Conservation (phyloP, 75 land plant genomes). For the Azolla pinnata region DNA sequence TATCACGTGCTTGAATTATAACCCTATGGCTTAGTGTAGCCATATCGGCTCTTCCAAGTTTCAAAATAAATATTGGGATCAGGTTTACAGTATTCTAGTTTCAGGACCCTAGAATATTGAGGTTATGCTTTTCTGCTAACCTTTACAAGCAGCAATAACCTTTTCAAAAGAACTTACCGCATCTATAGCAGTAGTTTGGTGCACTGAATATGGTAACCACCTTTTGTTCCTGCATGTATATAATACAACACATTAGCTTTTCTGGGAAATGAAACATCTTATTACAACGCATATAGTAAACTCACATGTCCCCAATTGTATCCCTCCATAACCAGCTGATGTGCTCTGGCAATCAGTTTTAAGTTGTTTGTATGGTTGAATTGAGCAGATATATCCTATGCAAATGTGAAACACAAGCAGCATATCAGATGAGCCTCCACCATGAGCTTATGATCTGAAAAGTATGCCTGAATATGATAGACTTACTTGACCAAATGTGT, state of each 20-base stretch:
- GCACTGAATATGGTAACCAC: slow-evolving; percentile 96
- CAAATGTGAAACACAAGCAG: neutral
- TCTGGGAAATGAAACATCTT: neutral
- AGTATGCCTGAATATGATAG: neutral
- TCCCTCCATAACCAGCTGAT: slow-evolving; percentile 93
- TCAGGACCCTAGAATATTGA: too few relatives aligned
- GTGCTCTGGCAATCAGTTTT: slow-evolving; percentile 88
- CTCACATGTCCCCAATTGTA: slow-evolving; percentile 96
- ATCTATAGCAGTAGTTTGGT: slow-evolving; percentile 90
- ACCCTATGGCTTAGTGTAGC: too few relatives aligned
- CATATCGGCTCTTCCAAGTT: too few relatives aligned
- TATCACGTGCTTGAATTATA: too few relatives aligned
- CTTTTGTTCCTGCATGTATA: slow-evolving; percentile 64
- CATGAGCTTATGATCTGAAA: too few relatives aligned
- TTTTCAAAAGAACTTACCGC: slow-evolving; percentile 48
- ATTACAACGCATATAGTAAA: neutral
- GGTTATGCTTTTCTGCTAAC: too few relatives aligned
- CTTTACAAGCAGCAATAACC: too few relatives aligned
- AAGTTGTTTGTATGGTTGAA: slow-evolving; percentile 85
- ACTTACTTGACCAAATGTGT: slow-evolving; percentile 83
- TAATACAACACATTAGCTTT: neutral
- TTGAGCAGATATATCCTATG: slow-evolving; percentile 90
- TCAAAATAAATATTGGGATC: too few relatives aligned
- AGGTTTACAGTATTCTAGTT: too few relatives aligned
- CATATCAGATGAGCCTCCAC: neutral